Conservation (phyloP, 2,329 filamentous ascomycete genomes). For the Nemania sp. region DNA sequence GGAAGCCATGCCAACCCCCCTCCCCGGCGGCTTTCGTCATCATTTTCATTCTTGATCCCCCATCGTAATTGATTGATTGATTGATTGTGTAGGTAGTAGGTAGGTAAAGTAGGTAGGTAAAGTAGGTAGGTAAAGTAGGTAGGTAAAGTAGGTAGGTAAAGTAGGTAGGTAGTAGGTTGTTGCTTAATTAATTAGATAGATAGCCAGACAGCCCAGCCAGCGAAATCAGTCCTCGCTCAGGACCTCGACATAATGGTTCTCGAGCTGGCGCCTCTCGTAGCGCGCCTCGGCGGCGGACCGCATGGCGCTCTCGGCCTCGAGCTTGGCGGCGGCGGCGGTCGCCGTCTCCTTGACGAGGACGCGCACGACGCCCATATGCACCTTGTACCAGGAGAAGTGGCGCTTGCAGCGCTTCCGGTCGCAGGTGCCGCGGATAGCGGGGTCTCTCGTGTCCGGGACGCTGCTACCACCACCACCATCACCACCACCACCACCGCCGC, state of each 20-base stretch:
- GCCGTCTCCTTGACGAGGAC: slow-evolving; percentile 61
- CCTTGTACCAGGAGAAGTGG: slow-evolving; percentile 60
- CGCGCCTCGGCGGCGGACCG: slow-evolving; percentile 56
- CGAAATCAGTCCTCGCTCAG: slow-evolving; percentile 27
- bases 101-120: too few species aligned
- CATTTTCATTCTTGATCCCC: too few species aligned
- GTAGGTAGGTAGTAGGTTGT: background rate
- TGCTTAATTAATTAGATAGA: background rate
- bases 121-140: too few species aligned
- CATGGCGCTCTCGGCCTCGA: slow-evolving; percentile 57
- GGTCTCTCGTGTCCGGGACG: slow-evolving; percentile 36
- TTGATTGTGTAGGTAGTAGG: too few species aligned
- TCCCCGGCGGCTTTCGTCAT: too few species aligned
- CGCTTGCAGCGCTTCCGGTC: slow-evolving; percentile 63
- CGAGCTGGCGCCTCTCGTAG: slow-evolving; percentile 53
- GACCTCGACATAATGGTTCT: slow-evolving; percentile 51
- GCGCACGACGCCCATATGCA: slow-evolving; percentile 56
- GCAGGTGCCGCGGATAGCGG: slow-evolving; percentile 52
- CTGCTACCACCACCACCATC: background rate
- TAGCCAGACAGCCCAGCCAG: background rate
- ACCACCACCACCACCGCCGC: too few species aligned
- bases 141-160: too few species aligned
- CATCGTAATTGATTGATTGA: too few species aligned
- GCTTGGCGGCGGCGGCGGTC: slow-evolving; percentile 54
- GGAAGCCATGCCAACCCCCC: too few species aligned